Evolutionary conservation across 129 eudicot species (phyloP).

Genomic region (Pulicaria dysenterica): DNA sequence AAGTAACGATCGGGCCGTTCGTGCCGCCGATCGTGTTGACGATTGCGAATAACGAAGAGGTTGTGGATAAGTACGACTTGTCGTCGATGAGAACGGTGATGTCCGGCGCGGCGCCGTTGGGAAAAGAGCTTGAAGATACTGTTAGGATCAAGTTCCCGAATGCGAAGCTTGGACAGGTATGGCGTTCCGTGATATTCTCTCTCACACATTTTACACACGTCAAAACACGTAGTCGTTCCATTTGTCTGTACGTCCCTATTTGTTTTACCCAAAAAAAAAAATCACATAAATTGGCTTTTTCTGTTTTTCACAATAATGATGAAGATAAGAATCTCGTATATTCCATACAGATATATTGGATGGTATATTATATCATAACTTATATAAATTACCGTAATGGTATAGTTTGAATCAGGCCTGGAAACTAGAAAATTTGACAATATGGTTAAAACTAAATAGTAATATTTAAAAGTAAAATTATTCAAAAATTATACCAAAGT

Average conservation of each 20-base stretch:
- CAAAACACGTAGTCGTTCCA: not conserved
- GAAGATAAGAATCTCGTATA: not conserved
- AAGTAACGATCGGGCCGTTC: conserved; percentile 83
- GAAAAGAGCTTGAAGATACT: conserved; percentile 89
- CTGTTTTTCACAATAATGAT: not conserved
- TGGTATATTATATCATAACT: not conserved
- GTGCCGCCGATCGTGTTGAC: conserved; percentile 95
- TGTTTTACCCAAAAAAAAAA: not conserved
- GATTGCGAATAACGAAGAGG: conserved; percentile 62
- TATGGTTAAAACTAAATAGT: no score
- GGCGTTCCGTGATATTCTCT: conserved; percentile 2
- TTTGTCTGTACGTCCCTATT: conserved; percentile 10
- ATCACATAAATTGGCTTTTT: not conserved
- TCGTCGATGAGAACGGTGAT: conserved; percentile 69
- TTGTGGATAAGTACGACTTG: conserved; percentile 67
- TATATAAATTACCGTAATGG: no score
- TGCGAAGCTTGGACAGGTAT: conserved; percentile 94
- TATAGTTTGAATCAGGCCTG: no score
- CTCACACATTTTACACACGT: not conserved
- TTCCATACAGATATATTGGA: not conserved
- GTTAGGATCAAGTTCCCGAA: conserved; percentile 78
- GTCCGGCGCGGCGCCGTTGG: conserved; percentile 98
- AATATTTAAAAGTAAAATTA: no score
- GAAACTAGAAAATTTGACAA: no score
- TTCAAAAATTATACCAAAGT: no score